Conservation (phyloP, 176 grass and related monocot species). For the Chrysopogon serrulatus region DNA sequence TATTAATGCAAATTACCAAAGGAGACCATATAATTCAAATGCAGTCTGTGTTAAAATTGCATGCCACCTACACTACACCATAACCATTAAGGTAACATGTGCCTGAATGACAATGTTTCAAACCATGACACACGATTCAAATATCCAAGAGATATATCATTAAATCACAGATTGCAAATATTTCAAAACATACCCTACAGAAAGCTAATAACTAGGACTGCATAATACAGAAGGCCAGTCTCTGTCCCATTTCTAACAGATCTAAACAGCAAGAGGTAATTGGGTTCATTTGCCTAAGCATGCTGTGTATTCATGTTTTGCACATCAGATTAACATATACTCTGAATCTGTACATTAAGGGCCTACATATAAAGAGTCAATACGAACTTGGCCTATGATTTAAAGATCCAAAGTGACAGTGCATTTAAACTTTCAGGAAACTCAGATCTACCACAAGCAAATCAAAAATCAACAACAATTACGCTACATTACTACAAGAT, state of each 20-base stretch:
- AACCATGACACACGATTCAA: no score
- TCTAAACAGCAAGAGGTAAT: neutral
- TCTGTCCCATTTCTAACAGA: neutral
- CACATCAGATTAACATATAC: neutral
- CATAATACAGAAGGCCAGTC: no score
- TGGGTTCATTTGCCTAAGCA: neutral
- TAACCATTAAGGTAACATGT: no score
- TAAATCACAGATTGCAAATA: no score
- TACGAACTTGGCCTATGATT: neutral
- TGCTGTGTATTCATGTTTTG: no score
- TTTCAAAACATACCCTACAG: no score
- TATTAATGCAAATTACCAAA: neutral
- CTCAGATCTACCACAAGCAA: neutral
- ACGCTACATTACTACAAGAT: neutral
- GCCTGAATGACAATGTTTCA: no score
- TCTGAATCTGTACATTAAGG: neutral
- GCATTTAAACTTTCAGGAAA: neutral
- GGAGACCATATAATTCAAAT: neutral
- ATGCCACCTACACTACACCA: neutral
- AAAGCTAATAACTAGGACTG: no score
- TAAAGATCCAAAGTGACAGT: neutral
- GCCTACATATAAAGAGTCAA: neutral
- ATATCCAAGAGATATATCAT: no score
- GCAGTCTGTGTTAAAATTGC: no score
- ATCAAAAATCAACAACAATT: neutral